These are phyloP conservation scores for Penicillium odoratum DNA, from an alignment of 495 filamentous ascomycete species.

Conservation along the genomic window DNA sequence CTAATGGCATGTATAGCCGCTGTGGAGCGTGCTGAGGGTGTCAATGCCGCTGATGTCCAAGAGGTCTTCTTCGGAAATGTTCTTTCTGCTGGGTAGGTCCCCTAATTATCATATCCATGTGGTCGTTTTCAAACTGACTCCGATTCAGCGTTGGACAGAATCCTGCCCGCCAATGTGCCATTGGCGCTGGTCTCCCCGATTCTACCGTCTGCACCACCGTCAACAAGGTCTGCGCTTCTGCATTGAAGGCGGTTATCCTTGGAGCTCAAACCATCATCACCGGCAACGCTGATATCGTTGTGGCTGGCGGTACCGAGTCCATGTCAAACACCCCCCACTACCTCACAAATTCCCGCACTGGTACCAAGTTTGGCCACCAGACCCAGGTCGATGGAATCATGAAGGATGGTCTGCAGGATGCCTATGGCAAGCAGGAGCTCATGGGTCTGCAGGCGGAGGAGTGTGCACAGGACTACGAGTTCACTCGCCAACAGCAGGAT, in stretches of 20 bases:
- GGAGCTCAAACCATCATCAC: slow-evolving; percentile 96
- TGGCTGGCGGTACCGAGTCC: slow-evolving; percentile 92
- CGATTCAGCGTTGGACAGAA: slow-evolving; percentile 83
- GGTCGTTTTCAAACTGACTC: slow-evolving; percentile 10
- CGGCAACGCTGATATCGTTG: slow-evolving; percentile 83
- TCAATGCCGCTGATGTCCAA: slow-evolving; percentile 83
- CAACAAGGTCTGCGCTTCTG: slow-evolving; percentile 98
- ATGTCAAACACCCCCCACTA: slow-evolving; percentile 99
- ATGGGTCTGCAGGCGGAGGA: slow-evolving; percentile 95
- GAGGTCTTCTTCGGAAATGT: slow-evolving; percentile 99
- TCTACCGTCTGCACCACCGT: slow-evolving; percentile 84
- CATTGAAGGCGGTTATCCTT: slow-evolving; percentile 90
- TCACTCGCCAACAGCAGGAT: slow-evolving; percentile 83
- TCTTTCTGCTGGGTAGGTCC: slow-evolving; percentile 82
- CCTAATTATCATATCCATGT: background rate
- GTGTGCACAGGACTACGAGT: slow-evolving; percentile 79
- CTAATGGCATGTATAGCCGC: slow-evolving; percentile 57
- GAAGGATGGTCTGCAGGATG: slow-evolving; percentile 89
- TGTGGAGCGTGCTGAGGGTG: slow-evolving; percentile 76
- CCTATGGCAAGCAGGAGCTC: slow-evolving; percentile 83
- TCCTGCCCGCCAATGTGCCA: slow-evolving; percentile 89
- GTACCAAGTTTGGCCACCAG: slow-evolving; percentile 88
- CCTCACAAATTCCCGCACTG: slow-evolving; percentile 76
- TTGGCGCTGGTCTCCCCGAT: slow-evolving; percentile 79
- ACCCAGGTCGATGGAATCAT: slow-evolving; percentile 84